Base-by-base conservation (phyloP, 2,329 filamentous ascomycete species). In the Cyphellophora europaea region DNA sequence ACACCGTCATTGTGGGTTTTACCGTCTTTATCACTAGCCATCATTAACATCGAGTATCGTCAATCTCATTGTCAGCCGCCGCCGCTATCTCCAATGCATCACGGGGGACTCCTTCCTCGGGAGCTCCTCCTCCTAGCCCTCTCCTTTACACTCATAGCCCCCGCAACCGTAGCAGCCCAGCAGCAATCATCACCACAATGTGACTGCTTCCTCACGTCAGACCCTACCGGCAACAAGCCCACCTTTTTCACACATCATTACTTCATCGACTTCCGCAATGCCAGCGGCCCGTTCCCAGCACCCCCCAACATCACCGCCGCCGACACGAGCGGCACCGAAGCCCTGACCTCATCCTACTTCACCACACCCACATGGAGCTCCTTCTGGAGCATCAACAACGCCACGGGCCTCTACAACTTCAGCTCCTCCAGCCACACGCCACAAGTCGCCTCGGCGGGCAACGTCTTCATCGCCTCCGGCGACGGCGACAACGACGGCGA, bases 161-260 rank as follows among this genome's bases (percentile, higher is more conserved):
- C 21, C 21, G 21, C 21, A 25, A 25, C 21, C 21, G 8, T n/a
- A 25, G n/a, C n/a, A 25, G n/a, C 21, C n/a, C 21, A n/a, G n/a
- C 21, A 8, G 8, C 21, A 25, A 25, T 25, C 21, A 8, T 35
- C 36, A 15, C 36, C 44, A 19, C 50, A 61, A 31, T 69, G 67
- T 44, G 59, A 65, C 35, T 71, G 67, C 52, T 71, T 67, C 41
- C 54, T 62, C 11, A 56, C 68, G 17, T 57, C 59, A 2, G 56
- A 57, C 5, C 45, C 27, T 19, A 25, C 59, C 3, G n/a, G n/a
- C n/a, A n/a, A n/a, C n/a, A n/a, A n/a, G n/a, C 59, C 62, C 12
- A 54, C 58, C 5, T 68, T 66, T 50, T 71, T 71, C 45, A 58
- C 65, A 30, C 59, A 69, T 50, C 63, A 71, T 54, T 61, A 59